Base-by-base conservation (phyloP, 208 protist genomes). In the Strigomonas galati region DNA sequence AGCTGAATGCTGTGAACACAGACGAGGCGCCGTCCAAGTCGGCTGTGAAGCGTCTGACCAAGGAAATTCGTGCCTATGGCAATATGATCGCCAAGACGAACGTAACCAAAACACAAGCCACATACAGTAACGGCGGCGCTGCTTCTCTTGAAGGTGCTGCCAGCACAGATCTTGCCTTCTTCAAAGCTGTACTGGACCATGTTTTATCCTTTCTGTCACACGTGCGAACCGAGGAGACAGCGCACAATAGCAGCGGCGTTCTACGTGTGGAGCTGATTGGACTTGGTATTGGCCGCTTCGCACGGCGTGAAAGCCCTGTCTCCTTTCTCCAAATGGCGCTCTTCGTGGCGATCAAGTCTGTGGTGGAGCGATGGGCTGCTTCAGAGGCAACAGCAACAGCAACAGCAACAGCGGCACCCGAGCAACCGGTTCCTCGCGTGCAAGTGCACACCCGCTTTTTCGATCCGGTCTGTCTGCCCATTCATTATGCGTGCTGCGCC, bases 241-340 rank as follows among this genome's bases (percentile, higher is more conserved):
- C 43, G 43, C 14, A 48, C 17, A 48, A 48, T 10, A 17, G 14
- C 54, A 37, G 21, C 21, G 40, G 19, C 4, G 58, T 63, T 2
- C 32, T 12, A 17, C 40, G 48, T 2, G 37, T 63, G 40, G 31
- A 71, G 57, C 10, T 85, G 21, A 58, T 89, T 26, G 79, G 64
- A 10, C 72, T 89, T 35, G 79, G 83, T 40, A 84, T 89, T 44
- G 83, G 83, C 21, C 68, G 65, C 23, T 89, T 85, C 67, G 55
- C 62, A 2, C 65, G 64, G 19, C 37, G 57, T 5, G 74, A 85
- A 53, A 78, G 69, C 49, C 65, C 57, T 7, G 62, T 44, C 24
- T 66, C 74, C 4, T 84, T 89, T 67, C 44, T 85, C 9, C 83
- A 89, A 62, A 85, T 89, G 82, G 72, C 82, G 6, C 31, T 73